phyloP scores from a whole-genome alignment of 83 land plant species.

The Diphasiastrum complanatum region DNA sequence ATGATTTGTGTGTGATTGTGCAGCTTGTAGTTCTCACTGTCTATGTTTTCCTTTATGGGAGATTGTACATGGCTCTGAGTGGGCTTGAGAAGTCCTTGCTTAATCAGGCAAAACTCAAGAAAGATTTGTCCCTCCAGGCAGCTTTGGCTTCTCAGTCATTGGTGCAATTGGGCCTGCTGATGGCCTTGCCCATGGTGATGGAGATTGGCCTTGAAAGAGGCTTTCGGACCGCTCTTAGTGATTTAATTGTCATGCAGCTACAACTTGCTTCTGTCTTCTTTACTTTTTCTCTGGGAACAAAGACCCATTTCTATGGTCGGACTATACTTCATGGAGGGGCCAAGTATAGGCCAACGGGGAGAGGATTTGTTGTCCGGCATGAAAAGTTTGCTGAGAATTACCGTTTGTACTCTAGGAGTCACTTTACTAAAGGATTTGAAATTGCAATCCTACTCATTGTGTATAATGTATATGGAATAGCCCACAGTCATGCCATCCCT shows the following conservation, averaged over 20 bases:
- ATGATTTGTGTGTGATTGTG: slow-evolving; percentile 6
- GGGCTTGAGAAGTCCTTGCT: slow-evolving; percentile 54
- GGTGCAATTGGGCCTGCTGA: slow-evolving; percentile 76
- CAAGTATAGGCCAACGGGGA: slow-evolving; percentile 79
- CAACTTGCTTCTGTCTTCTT: slow-evolving; percentile 86
- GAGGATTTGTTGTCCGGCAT: slow-evolving; percentile 86
- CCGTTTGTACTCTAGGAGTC: slow-evolving; percentile 67
- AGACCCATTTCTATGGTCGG: slow-evolving; percentile 73
- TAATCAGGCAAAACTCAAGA: slow-evolving; percentile 33
- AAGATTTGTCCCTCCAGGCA: slow-evolving; percentile 39
- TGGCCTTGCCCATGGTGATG: slow-evolving; percentile 90
- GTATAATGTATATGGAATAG: slow-evolving; percentile 41
- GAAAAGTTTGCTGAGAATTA: slow-evolving; percentile 73
- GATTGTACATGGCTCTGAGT: slow-evolving; percentile 51
- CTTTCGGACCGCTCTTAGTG: slow-evolving; percentile 65
- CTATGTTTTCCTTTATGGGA: slow-evolving; percentile 45
- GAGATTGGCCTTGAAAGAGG: slow-evolving; percentile 89
- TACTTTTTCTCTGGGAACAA: slow-evolving; percentile 84
- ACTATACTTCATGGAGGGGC: slow-evolving; percentile 91
- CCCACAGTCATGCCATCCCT: slow-evolving; percentile 21
- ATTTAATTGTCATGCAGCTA: slow-evolving; percentile 80
- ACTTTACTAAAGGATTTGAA: slow-evolving; percentile 72
- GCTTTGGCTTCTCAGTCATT: slow-evolving; percentile 70
- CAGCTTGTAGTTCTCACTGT: slow-evolving; percentile 50
- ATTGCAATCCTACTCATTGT: slow-evolving; percentile 52